phyloP scores from a whole-genome alignment of 1,139 yeast species.

The Suhomyces yuchorum region DNA sequence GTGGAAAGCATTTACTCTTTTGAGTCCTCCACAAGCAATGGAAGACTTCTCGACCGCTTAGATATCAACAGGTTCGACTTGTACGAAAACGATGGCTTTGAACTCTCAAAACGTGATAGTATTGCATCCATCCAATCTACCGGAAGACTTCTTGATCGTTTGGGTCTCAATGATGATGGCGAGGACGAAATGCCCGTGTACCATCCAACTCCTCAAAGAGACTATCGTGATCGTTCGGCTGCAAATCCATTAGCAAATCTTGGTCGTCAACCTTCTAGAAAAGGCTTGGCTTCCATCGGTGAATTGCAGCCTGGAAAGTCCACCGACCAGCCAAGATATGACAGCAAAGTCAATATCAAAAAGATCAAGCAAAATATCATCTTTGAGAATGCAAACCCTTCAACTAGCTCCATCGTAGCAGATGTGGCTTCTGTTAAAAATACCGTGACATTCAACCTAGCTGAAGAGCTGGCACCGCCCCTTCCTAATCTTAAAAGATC shows the following conservation, averaged over 20 bases:
- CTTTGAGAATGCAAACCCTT: conserved; percentile 26
- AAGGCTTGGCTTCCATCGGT: conserved; percentile 13
- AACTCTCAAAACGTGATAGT: conserved; percentile 29
- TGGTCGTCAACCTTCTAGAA: conserved; percentile 9
- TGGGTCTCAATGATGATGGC: conserved; percentile 30
- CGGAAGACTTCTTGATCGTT: conserved; percentile 37
- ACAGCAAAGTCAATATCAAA: conserved; percentile 20
- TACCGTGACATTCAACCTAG: conserved; percentile 2
- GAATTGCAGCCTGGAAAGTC: neutral
- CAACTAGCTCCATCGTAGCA: conserved; percentile 36
- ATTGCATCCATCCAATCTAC: conserved; percentile 32
- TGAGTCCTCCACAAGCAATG: conserved; percentile 49
- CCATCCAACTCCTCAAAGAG: neutral
- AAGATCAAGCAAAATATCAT: conserved; percentile 30
- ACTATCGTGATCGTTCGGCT: neutral
- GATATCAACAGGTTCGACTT: conserved; percentile 20
- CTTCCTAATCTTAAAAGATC: conserved; percentile 8
- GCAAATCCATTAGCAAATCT: conserved; percentile 7
- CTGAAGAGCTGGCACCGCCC: conserved; percentile 1
- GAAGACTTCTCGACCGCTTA: conserved; percentile 44
- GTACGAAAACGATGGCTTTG: conserved; percentile 21
- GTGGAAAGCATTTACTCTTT: conserved; percentile 44
- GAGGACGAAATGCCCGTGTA: conserved; percentile 2
- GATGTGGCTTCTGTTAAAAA: conserved; percentile 21
- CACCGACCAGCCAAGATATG: neutral